Conservation (phyloP, 2,329 filamentous ascomycete species). For the Truncatella angustata region DNA sequence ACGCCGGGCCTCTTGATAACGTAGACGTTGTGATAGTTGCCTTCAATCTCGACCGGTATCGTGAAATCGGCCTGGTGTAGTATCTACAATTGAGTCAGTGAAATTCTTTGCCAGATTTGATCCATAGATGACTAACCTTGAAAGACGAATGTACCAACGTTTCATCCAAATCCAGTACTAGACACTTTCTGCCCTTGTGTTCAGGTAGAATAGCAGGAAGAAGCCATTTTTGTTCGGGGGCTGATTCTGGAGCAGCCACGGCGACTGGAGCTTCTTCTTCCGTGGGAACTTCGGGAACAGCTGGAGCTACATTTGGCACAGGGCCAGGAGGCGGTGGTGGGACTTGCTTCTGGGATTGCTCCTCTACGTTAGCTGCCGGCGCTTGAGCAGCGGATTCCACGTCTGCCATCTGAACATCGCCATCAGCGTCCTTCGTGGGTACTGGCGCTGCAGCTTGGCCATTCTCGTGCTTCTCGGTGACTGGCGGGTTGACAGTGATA, state of each 20-base stretch:
- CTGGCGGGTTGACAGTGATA: constrained; percentile 41
- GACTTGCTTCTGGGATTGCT: constrained; percentile 38
- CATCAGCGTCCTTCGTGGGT: constrained; percentile 47
- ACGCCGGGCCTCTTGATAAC: constrained; percentile 99
- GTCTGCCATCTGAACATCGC: constrained; percentile 69
- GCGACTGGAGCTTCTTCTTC: constrained; percentile 41
- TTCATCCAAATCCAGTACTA: constrained; percentile 94
- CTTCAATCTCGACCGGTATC: constrained; percentile 97
- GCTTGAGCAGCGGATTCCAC: constrained; percentile 44
- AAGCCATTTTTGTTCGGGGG: constrained; percentile 63
- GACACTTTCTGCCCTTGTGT: constrained; percentile 84
- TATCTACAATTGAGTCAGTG: constrained; percentile 56
- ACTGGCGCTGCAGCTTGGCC: constrained; percentile 33
- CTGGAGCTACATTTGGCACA: constrained; percentile 32
- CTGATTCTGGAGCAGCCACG: constrained; percentile 38
- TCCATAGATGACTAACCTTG: constrained; percentile 84
- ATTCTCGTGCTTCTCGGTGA: constrained; percentile 31
- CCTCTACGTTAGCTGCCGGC: constrained; percentile 35
- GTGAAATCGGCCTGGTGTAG: constrained; percentile 98
- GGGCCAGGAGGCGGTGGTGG: constrained; percentile 48
- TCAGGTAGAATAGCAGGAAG: constrained; percentile 79
- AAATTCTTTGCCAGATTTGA: too few species aligned
- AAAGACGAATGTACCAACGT: constrained; percentile 98
- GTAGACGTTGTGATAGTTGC: constrained; percentile 98
- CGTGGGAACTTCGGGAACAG: constrained; percentile 31